Conservation (phyloP, 805 yeast genomes). For the Saturnispora gosingensis region DNA sequence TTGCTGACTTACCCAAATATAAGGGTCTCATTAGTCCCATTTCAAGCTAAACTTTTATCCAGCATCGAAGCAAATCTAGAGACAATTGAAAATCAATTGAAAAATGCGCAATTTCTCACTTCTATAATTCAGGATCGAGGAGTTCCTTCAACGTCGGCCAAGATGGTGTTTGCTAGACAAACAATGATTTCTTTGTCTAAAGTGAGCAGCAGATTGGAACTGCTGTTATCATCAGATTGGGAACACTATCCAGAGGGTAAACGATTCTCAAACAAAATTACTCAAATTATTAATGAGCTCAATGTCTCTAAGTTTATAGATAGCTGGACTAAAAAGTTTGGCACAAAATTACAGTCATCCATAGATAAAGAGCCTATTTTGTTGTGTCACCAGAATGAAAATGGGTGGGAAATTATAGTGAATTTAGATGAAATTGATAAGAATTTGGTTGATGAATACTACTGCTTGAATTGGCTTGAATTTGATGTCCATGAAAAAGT, state of each 20-base stretch:
- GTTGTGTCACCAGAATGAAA: conserved; percentile 22
- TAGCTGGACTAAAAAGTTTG: conserved; percentile 36
- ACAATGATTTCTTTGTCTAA: conserved; percentile 34
- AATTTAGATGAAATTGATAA: conserved; percentile 25
- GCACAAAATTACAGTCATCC: conserved; percentile 9
- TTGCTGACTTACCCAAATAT: conserved; percentile 45
- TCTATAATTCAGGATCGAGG: conserved; percentile 26
- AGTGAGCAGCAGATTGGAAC: conserved; percentile 37
- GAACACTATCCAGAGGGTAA: conserved; percentile 55
- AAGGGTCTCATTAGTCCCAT: conserved; percentile 49
- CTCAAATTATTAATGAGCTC: conserved; percentile 36
- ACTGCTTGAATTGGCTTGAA: conserved; percentile 11
- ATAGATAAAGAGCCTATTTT: conserved; percentile 24
- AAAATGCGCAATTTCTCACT: not conserved
- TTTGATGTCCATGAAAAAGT: conserved; percentile 1
- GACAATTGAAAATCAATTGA: conserved; percentile 31
- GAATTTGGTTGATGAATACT: conserved; percentile 22
- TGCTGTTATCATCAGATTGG: conserved; percentile 56
- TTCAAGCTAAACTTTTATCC: conserved; percentile 41
- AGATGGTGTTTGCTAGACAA: conserved; percentile 46
- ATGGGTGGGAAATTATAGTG: conserved; percentile 25
- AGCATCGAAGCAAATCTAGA: conserved; percentile 40
- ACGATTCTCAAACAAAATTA: conserved; percentile 43
- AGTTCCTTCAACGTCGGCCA: conserved; percentile 38
- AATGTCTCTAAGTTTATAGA: conserved; percentile 34